Evolutionary conservation across 257 asterid species (phyloP), one percentile per base, ranked within the genome.

Genomic region (Datura wrightii): DNA sequence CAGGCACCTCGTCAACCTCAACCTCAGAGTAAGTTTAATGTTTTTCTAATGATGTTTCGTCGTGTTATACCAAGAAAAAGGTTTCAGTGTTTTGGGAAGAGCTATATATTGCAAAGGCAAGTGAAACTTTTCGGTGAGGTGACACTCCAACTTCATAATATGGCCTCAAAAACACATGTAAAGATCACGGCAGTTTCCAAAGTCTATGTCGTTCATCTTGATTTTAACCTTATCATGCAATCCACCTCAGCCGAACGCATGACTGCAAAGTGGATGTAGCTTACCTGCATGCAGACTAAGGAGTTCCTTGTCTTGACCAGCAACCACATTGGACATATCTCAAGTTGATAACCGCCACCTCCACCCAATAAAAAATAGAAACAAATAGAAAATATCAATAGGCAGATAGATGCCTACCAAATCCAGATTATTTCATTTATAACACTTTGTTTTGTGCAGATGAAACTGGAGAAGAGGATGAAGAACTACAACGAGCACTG

Each of bases 401-500:
- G 81, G n/a, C 46, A 41, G 78, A 39, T 67, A 41, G 78, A 39
- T 67, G 31, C 8, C 1, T 1, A 14, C 60, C 10, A 55, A 76
- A 76, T 76, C 11, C 46, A 76, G 62, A 78, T 31, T 52, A 48
- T 31, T 44, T 74, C 42, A 19, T 74, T 74, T 37, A 36, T 86
- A 56, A 84, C 62, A 24, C 85, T 86, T 78, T 37, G 81, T 56
- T 86, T 74, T 65, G 87, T 89, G 88, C 89, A 92, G 98, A 89
- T 87, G 91, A 87, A 69, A 89, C 50, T 71, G 87, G 84, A 48
- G 90, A 88, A 55, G 94, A 91, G 69, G 97, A 94, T 10, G 96
- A 90, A 83, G 98, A 92, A 66, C 83, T 96, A 86, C 92, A 85
- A 84, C 90, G 84, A 84, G 99, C 99, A 41, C 85, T 97, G 89